Conservation (phyloP, 768 basidiomycete species). For the Kwoniella sp. region DNA sequence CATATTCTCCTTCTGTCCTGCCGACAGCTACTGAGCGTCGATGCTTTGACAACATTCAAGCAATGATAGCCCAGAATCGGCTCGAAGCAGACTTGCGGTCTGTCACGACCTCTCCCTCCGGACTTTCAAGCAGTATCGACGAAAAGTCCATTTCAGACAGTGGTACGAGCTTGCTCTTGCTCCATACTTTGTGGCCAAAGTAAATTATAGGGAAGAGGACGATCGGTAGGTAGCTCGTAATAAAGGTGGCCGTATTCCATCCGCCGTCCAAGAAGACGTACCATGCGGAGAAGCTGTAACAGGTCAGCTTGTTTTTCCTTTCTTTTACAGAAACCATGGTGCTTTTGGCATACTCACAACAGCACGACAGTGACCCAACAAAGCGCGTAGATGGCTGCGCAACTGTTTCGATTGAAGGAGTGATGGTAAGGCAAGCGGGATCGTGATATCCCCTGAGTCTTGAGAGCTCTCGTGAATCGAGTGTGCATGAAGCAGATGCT, state of each 20-base stretch:
- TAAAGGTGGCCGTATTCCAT: slow-evolving; percentile 70
- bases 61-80: too few species aligned
- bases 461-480: slow-evolving; percentile 78
- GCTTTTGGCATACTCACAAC: slow-evolving; percentile 14
- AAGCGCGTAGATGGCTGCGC: slow-evolving; percentile 48
- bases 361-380: slow-evolving; percentile 48
- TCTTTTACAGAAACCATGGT: too few species aligned
- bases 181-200: slow-evolving; percentile 62
- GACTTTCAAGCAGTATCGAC: background rate
- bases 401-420: slow-evolving; percentile 57
- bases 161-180: slow-evolving; percentile 59
- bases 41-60: too few species aligned
- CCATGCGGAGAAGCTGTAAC: slow-evolving; percentile 47
- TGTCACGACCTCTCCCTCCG: background rate
- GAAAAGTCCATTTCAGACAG: slow-evolving; percentile 76
- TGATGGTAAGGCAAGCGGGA: slow-evolving; percentile 65
- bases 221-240: slow-evolving; percentile 70
- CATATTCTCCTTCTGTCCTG: too few species aligned
- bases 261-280: slow-evolving; percentile 59
- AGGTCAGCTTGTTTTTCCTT: slow-evolving; percentile 1
- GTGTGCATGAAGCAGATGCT: slow-evolving; percentile 74
- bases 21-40: too few species aligned
- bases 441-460: slow-evolving; percentile 76
- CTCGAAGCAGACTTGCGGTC: too few species aligned
- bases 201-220: slow-evolving; percentile 70